Base-by-base conservation (phyloP, 176 grass and related monocot species). In the Melocanna baccifera region DNA sequence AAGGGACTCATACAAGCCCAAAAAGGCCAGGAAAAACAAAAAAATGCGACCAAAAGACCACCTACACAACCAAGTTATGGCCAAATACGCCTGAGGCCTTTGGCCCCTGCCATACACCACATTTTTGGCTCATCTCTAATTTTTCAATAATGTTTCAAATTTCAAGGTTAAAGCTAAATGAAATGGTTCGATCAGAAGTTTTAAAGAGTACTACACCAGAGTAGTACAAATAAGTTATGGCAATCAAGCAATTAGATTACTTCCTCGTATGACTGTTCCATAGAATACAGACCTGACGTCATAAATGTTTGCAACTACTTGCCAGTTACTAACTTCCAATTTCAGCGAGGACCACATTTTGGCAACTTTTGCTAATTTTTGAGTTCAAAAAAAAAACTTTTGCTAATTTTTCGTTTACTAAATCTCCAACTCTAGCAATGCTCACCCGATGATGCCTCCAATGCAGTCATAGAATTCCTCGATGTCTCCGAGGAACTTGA, bases 361-460 rank as follows among this genome's bases (percentile, higher is more conserved):
- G 66, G 79, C 64, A 77, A 81, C 69, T 59, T 48, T 14, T 15
- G 67, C 46, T n/a, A n/a, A n/a, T n/a, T n/a, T n/a, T n/a, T n/a
- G n/a, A n/a, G n/a, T n/a, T n/a, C n/a, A n/a, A n/a, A n/a, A n/a
- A n/a, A n/a, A n/a, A n/a, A n/a, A n/a, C n/a, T n/a, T n/a, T n/a
- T n/a, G n/a, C n/a, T n/a, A n/a, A n/a, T 71, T 53, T 16, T 6
- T 22, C 12, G 79, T 64, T 61, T 83, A 55, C 73, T 9, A 40
- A 6, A 66, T 83, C 63, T 51, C 79, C 53, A 43, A 1, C 56
- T 78, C 12, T 41, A 69, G 71, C 22, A 26, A 77, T 52, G 80
- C 89, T 95, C 63, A 98, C 96, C 96, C 96, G 67, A 98, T 88
- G 81, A 98, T 95, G 40, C 96, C 96, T 34, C 96, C 96, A 75